phyloP scores from a whole-genome alignment of 345 rosid species.

The Trapa bicornis region DNA sequence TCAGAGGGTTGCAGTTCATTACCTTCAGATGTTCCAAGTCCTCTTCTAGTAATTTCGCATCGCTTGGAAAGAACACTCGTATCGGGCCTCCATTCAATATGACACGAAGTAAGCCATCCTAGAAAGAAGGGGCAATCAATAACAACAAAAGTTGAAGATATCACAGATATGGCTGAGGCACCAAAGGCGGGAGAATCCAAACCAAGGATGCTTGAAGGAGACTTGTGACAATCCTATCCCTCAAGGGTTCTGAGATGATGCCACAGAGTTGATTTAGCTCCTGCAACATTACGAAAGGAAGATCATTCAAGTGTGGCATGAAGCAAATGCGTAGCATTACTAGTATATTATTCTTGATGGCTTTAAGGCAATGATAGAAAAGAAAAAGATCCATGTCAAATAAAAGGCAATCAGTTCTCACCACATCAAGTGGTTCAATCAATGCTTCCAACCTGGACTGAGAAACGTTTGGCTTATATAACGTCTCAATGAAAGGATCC shows the following conservation, averaged over 20 bases:
- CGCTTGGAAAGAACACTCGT: slow-evolving; percentile 53
- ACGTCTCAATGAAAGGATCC: slow-evolving; percentile 70
- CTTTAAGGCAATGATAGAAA: not conserved
- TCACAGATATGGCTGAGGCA: slow-evolving; percentile 2
- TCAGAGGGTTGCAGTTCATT: not conserved
- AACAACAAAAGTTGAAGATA: slow-evolving; percentile 6
- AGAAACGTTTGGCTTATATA: slow-evolving; percentile 68
- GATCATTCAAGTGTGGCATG: not conserved
- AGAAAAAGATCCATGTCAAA: not conserved
- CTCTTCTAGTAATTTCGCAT: slow-evolving; percentile 73
- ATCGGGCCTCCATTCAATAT: slow-evolving; percentile 74
- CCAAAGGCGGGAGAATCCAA: slow-evolving; percentile 12
- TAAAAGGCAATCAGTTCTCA: slow-evolving; percentile 20
- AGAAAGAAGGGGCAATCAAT: slow-evolving; percentile 14
- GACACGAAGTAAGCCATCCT: slow-evolving; percentile 90
- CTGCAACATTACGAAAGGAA: slow-evolving; percentile 29
- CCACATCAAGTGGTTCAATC: slow-evolving; percentile 71
- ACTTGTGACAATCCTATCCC: slow-evolving; percentile 90
- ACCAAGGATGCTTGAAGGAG: slow-evolving; percentile 95
- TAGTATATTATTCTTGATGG: not conserved
- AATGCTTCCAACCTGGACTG: slow-evolving; percentile 71
- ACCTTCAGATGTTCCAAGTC: slow-evolving; percentile 89
- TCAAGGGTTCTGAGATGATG: slow-evolving; percentile 69
- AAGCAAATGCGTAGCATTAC: not conserved
- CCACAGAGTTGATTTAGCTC: slow-evolving; percentile 74